Percentiles rank a stretch among this genome's conserved stretches.
Conservation (phyloP, 768 basidiomycete genomes). For the Chalciporus pseudorubinellus region DNA sequence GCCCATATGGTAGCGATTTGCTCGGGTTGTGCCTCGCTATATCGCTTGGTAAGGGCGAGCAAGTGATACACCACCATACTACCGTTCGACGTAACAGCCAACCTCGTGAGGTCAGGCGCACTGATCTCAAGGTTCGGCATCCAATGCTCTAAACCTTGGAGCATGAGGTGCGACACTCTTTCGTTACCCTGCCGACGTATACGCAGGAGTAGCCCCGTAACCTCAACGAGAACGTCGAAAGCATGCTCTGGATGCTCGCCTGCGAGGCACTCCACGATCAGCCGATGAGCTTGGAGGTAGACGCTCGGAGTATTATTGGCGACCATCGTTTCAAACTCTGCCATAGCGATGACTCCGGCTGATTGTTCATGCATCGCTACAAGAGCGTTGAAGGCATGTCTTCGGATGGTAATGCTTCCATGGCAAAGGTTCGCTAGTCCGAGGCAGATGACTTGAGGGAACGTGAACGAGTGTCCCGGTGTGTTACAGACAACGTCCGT, state of each 20-base stretch:
- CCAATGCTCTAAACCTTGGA: constrained; percentile 86
- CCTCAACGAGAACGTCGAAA: constrained; percentile 61
- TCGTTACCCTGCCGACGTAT: constrained; percentile 50
- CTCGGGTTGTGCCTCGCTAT: constrained; percentile 69
- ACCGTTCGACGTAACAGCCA: constrained; percentile 43
- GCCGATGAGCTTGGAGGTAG: constrained; percentile 77
- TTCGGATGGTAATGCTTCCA: constrained; percentile 57
- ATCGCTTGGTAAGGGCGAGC: constrained; percentile 77
- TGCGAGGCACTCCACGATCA: constrained; percentile 76
- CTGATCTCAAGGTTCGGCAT: constrained; percentile 60
- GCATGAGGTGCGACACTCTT: constrained; percentile 54
- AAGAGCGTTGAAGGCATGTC: constrained; percentile 75
- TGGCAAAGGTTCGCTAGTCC: constrained; percentile 86
- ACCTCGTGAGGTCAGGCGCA: constrained; percentile 44
- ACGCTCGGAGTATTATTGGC: constrained; percentile 71
- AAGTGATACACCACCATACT: constrained; percentile 73
- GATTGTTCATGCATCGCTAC: constrained; percentile 68
- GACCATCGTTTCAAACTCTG: constrained; percentile 70
- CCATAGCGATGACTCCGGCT: constrained; percentile 64
- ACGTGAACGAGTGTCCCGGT: constrained; percentile 59
- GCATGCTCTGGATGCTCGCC: constrained; percentile 70
- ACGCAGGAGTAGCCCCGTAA: constrained; percentile 70
- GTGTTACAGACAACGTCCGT: constrained; percentile 61
- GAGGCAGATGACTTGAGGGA: constrained; percentile 72
- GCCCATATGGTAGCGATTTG: constrained; percentile 80